Conservation (phyloP, 2,329 filamentous ascomycete species). For the Pezicula rhizophila region DNA sequence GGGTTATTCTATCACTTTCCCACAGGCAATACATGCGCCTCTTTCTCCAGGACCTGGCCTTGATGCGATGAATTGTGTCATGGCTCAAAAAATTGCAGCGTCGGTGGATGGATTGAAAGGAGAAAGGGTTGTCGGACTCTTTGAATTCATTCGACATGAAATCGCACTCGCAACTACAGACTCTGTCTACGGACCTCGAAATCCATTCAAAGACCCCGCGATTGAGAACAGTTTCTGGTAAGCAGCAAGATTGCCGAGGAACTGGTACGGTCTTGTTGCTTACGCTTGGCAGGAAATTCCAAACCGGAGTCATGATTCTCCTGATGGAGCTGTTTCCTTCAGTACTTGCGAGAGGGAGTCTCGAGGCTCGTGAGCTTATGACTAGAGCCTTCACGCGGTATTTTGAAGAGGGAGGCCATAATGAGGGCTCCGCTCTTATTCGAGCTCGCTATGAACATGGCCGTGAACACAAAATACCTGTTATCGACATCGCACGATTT, state of each 20-base stretch:
- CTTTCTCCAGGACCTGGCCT: slow-evolving; percentile 27
- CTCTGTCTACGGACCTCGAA: slow-evolving; percentile 35
- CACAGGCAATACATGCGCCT: slow-evolving; percentile 28
- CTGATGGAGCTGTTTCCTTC: too few species aligned
- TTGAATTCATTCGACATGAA: slow-evolving; percentile 12
- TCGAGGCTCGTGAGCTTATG: slow-evolving; percentile 29
- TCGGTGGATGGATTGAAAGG: slow-evolving; percentile 6
- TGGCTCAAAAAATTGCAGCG: slow-evolving; percentile 26
- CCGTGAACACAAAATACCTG: slow-evolving; percentile 24
- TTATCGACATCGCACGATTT: slow-evolving; percentile 33
- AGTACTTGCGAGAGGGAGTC: too few species aligned
- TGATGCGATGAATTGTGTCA: slow-evolving; percentile 30
- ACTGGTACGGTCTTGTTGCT: too few species aligned
- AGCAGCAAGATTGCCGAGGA: too few species aligned
- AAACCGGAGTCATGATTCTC: too few species aligned
- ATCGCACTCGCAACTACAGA: slow-evolving; percentile 30
- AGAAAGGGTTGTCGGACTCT: slow-evolving; percentile 23
- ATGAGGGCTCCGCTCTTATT: slow-evolving; percentile 32
- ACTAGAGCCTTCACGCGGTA: slow-evolving; percentile 33
- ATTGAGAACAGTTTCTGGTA: slow-evolving; percentile 33
- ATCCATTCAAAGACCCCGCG: slow-evolving; percentile 31
- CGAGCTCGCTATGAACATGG: slow-evolving; percentile 30
- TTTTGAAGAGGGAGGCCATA: slow-evolving; percentile 31
- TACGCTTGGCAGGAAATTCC: too few species aligned
- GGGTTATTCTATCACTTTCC: slow-evolving; percentile 28